Conservation (phyloP, 371 early-diverging fungal species). For the Mortierella sp. region DNA sequence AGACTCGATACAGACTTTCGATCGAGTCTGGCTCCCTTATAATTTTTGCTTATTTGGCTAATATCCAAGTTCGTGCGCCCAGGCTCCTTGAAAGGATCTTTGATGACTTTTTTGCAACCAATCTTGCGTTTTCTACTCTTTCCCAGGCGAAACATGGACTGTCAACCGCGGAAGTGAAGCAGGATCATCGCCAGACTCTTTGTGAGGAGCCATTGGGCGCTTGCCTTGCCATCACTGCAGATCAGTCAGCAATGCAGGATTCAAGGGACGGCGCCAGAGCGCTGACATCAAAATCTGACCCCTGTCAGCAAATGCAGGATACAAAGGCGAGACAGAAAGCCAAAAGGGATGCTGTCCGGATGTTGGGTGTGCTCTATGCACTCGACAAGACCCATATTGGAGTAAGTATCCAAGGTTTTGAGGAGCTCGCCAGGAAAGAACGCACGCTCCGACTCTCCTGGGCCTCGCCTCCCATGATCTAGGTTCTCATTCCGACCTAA, state of each 20-base stretch:
- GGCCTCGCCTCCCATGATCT: constrained; percentile 6
- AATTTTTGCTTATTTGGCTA: constrained; percentile 54
- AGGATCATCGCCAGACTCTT: not conserved
- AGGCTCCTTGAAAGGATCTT: constrained; percentile 51
- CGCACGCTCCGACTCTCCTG: not conserved
- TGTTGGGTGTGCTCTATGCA: constrained; percentile 56
- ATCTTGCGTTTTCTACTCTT: constrained; percentile 21
- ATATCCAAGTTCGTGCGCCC: constrained; percentile 52
- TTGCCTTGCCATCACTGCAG: no score
- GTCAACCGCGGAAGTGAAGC: constrained; percentile 4
- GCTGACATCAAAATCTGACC: no score
- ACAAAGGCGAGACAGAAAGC: constrained; percentile 26
- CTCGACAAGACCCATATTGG: constrained; percentile 52
- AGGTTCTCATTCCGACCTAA: not conserved
- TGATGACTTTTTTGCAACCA: constrained; percentile 52
- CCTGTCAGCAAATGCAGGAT: no score
- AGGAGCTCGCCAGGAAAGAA: not conserved
- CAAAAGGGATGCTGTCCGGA: constrained; percentile 51
- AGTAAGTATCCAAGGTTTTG: constrained; percentile 11
- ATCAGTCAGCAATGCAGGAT: no score
- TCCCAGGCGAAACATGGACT: constrained; percentile 14
- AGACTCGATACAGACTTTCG: constrained; percentile 50
- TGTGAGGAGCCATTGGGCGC: no score
- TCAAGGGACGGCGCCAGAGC: no score
- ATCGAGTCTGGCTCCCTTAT: constrained; percentile 53